These are phyloP conservation scores for Mycena metata DNA, from an alignment of 768 basidiomycete genomes.

Conservation along the genomic window DNA sequence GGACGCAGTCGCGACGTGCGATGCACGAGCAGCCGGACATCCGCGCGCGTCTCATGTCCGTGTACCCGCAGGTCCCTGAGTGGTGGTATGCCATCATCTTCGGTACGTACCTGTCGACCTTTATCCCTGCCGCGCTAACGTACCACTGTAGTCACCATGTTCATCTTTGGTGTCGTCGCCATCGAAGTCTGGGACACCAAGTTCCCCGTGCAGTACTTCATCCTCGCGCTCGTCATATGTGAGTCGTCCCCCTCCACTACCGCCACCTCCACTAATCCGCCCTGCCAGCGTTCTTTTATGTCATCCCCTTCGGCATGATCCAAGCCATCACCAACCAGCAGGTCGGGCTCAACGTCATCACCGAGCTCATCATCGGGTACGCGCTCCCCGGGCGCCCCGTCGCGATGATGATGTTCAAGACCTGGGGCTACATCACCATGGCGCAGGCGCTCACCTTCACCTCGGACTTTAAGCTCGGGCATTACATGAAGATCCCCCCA, in stretches of 20 bases:
- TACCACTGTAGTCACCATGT: too few relatives aligned
- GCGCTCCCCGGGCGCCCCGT: constrained; percentile 80
- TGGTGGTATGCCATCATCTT: too few relatives aligned
- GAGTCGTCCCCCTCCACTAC: constrained; percentile 29
- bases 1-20: constrained; percentile 76
- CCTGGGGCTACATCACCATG: constrained; percentile 80
- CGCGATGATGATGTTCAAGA: constrained; percentile 89
- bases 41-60: constrained; percentile 85
- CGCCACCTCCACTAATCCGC: not conserved
- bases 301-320: constrained; percentile 78
- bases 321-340: constrained; percentile 86
- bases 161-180: too few relatives aligned
- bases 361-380: constrained; percentile 87
- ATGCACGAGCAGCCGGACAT: constrained; percentile 88
- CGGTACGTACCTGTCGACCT: too few relatives aligned
- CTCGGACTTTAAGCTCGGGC: constrained; percentile 84
- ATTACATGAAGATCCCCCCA: constrained; percentile 84
- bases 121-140: too few relatives aligned
- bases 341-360: constrained; percentile 80
- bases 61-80: constrained; percentile 73
- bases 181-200: too few relatives aligned
- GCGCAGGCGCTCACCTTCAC: constrained; percentile 72
- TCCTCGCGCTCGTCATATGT: constrained; percentile 78
- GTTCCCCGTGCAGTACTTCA: constrained; percentile 67
- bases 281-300: constrained; percentile 69